Evolutionary conservation across 192 early-diverging fungal genomes (phyloP).

Genomic region (Umbelopsis isabellina): DNA sequence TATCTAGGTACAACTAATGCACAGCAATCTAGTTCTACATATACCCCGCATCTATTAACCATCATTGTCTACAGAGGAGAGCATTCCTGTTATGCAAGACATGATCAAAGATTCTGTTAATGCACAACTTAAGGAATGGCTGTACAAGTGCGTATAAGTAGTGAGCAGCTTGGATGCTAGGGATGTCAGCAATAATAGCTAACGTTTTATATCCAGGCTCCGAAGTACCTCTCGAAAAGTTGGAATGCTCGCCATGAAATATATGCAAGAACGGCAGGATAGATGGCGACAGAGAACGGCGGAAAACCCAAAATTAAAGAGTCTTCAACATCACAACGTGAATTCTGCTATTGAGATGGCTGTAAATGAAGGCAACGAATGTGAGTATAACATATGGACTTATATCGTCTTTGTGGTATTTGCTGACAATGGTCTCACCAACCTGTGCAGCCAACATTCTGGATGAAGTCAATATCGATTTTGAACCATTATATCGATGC

Average conservation of each 20-base stretch:
- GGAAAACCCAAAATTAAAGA: conserved; percentile 49
- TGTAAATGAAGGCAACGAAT: conserved; percentile 82
- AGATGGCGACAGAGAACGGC: conserved; percentile 52
- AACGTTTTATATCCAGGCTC: conserved; percentile 53
- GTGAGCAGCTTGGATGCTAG: background rate
- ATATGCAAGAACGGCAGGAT: conserved; percentile 72
- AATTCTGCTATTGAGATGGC: conserved; percentile 82
- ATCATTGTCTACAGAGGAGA: conserved; percentile 59
- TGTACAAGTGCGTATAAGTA: conserved; percentile 65
- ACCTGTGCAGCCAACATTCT: conserved; percentile 57
- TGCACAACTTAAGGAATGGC: conserved; percentile 90
- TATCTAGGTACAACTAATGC: conserved; percentile 65
- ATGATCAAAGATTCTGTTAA: conserved; percentile 85
- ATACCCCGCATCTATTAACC: conserved; percentile 12
- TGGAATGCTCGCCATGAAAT: conserved; percentile 83
- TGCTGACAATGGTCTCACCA: background rate
- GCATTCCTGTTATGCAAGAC: conserved; percentile 88
- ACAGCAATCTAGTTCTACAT: background rate
- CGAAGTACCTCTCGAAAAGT: conserved; percentile 80
- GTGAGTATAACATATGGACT: conserved; percentile 35
- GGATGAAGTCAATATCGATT: conserved; percentile 81
- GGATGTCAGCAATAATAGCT: background rate
- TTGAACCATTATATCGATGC: conserved; percentile 95
- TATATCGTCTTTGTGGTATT: background rate
- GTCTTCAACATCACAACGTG: conserved; percentile 58